Conservation (phyloP, 208 protist genomes). For the Trypanosoma grayi region DNA sequence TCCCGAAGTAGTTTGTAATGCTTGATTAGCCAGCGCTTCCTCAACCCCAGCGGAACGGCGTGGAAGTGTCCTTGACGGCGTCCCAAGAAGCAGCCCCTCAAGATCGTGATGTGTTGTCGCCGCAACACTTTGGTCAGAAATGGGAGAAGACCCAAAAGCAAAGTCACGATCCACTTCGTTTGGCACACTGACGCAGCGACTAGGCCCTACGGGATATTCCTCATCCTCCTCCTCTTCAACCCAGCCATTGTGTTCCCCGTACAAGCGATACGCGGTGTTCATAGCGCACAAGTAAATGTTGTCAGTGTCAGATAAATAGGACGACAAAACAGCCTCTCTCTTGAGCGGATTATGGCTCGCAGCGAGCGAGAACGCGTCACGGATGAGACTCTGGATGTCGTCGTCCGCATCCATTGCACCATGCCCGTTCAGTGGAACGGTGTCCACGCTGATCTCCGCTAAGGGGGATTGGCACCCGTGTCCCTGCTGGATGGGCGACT, state of each 20-base stretch:
- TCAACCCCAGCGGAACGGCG: background rate
- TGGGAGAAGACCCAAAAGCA: background rate
- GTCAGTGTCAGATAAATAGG: background rate
- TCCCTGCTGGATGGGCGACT: background rate
- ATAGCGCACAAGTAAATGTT: conserved; percentile 17
- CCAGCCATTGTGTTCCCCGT: background rate
- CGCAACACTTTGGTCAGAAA: background rate
- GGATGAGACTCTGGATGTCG: background rate
- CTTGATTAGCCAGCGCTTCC: background rate
- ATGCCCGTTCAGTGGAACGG: background rate
- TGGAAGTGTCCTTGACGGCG: background rate
- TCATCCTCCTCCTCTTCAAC: background rate
- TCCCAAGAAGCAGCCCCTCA: no score
- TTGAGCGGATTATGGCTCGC: background rate
- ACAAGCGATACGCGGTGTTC: conserved; percentile 7
- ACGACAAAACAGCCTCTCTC: background rate
- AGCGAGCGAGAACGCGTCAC: conserved; percentile 13
- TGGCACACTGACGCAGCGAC: background rate
- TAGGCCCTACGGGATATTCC: background rate
- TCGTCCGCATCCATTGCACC: conserved; percentile 5
- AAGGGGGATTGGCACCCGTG: background rate
- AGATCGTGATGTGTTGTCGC: background rate
- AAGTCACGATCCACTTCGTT: background rate
- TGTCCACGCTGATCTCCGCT: no score
- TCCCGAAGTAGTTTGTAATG: background rate